Evolutionary conservation across 2,329 filamentous ascomycete genomes (phyloP).

Genomic region (Phialophora chinensis): DNA sequence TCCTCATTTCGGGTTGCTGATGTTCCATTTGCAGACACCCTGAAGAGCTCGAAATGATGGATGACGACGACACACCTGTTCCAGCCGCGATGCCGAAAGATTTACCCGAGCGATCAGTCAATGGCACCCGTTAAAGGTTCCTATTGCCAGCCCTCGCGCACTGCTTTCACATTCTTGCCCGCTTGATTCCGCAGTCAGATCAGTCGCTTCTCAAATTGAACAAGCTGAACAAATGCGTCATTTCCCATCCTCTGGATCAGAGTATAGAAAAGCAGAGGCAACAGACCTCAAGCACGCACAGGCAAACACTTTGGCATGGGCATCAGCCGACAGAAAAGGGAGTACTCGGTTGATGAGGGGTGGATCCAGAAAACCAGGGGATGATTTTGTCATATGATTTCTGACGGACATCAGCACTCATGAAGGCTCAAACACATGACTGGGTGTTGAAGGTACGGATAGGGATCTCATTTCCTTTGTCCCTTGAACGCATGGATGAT

Average conservation of each 20-base stretch:
- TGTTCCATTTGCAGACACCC: conserved; percentile 57
- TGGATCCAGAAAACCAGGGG: neutral
- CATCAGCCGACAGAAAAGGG: neutral
- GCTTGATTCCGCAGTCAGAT: neutral
- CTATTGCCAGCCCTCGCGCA: neutral
- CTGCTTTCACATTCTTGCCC: neutral
- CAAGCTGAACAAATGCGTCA: neutral
- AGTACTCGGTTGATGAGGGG: neutral
- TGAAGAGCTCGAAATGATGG: conserved; percentile 67
- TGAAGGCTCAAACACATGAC: neutral
- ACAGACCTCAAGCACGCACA: neutral
- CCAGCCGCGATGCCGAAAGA: conserved; percentile 44
- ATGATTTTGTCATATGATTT: conserved; percentile 24
- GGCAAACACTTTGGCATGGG: neutral
- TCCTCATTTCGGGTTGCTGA: neutral
- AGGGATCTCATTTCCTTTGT: conserved; percentile 35
- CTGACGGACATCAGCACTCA: conserved; percentile 2
- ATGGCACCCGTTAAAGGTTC: conserved; percentile 39
- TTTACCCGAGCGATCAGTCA: conserved; percentile 47
- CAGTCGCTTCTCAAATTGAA: neutral
- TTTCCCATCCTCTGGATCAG: neutral
- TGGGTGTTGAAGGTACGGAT: conserved; percentile 7
- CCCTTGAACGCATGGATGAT: conserved; percentile 4
- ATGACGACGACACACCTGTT: conserved; percentile 63
- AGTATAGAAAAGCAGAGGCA: neutral